Base-by-base conservation (phyloP, 2,329 filamentous ascomycete genomes). In the Neofusicoccum sp. region DNA sequence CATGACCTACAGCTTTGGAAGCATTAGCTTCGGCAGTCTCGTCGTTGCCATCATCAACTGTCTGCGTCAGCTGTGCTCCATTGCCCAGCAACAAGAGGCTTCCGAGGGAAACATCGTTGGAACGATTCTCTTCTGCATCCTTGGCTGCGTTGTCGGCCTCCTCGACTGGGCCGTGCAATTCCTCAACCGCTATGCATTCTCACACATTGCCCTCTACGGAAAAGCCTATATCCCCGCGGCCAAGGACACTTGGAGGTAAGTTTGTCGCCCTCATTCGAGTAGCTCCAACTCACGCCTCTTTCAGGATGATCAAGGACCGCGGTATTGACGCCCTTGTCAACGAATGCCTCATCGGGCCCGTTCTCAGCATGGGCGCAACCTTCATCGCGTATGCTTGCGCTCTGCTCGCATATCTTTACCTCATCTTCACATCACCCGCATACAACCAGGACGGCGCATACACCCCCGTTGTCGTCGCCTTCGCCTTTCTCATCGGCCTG, bases 111-210 rank as follows among this genome's bases (percentile, higher is more conserved):
- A 93, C 66, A 80, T 91, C 11, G 60, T 92, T 1, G 86, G 82
- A 1, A 75, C 76, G 41, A 84, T 90, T 58, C 70, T 90, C 30
- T 90, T 91, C 72, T 96, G 91, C 73, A 73, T 91, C 51, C 76
- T 96, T 1, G 84, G 87, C 11, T 96, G 91, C 72, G 71, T 97
- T 48, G 87, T 97, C 61, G 78, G 83, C 2, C 70, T 96, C 2
- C 77, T 97, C 2, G 86, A 96, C 66, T 97, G 93, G 92, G 88
- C 88, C 0, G 86, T 95, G 0, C 82, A 91, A 65, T 95, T 96
- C 69, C 82, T 96, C 76, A 98, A 98, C 76, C 86, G 91, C 67
- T 96, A 96, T 67, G 92, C 92, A 0, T 96, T 96, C 75, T 92
- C 87, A 31, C 91, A 97, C 71, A 96, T 98, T 70, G 92, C 93